Percentiles rank a stretch among this genome's conserved stretches.
Conservation (phyloP, 129 eudicot species). For the Centella asiatica region DNA sequence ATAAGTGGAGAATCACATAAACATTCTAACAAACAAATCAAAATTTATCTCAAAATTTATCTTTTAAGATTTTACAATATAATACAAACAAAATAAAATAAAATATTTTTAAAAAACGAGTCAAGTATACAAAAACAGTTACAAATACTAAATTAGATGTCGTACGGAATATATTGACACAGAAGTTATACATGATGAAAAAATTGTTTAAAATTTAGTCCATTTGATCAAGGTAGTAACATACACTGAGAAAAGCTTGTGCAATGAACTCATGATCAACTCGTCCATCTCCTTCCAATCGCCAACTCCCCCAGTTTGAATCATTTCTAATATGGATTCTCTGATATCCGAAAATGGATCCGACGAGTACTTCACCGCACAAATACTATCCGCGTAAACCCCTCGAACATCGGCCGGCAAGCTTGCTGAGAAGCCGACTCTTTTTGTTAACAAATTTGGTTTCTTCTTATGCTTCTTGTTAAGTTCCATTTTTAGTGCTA, state of each 20-base stretch:
- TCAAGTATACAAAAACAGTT: too few species aligned
- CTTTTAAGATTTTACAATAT: too few species aligned
- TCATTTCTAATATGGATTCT: slow-evolving; percentile 55
- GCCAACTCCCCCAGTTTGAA: slow-evolving; percentile 27
- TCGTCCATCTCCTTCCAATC: slow-evolving; percentile 76
- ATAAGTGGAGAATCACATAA: too few species aligned
- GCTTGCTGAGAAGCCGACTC: slow-evolving; percentile 68
- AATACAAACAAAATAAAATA: too few species aligned
- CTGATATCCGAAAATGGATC: slow-evolving; percentile 43
- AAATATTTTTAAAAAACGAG: too few species aligned
- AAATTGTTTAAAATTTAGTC: too few species aligned
- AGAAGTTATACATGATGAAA: too few species aligned
- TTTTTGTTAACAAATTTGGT: slow-evolving; percentile 12
- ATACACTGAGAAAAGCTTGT: slow-evolving; percentile 59
- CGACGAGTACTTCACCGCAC: slow-evolving; percentile 53
- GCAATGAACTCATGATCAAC: slow-evolving; percentile 41
- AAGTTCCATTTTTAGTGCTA: slow-evolving; percentile 21
- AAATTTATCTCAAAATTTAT: too few species aligned
- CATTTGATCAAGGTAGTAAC: neutral
- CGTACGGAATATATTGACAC: too few species aligned
- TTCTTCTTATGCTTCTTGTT: slow-evolving; percentile 23
- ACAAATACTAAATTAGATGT: too few species aligned
- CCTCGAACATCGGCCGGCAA: slow-evolving; percentile 59
- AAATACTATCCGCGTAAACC: slow-evolving; percentile 44
- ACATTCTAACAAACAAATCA: too few species aligned